Conservation (phyloP, 768 basidiomycete species). For the Pleurotus djamor region DNA sequence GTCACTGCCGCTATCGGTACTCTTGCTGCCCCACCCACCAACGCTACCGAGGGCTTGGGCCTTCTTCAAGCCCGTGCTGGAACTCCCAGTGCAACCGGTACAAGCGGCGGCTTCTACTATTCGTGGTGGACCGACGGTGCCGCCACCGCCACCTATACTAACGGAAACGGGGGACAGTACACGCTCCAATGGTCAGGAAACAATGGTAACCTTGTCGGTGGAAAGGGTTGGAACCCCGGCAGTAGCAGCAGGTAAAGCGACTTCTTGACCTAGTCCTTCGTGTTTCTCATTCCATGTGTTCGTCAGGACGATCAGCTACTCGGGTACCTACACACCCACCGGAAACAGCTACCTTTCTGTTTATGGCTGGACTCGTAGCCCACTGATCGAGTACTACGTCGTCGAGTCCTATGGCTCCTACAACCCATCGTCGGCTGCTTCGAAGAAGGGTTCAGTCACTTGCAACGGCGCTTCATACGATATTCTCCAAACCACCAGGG, state of each 20-base stretch:
- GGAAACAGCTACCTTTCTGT: conserved; percentile 42
- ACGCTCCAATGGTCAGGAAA: conserved; percentile 26
- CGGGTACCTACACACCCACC: conserved; percentile 29
- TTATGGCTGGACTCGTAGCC: conserved; percentile 44
- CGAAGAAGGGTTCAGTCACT: conserved; percentile 33
- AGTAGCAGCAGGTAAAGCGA: background rate
- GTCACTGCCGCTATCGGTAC: conserved; percentile 14
- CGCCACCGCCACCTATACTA: conserved; percentile 27
- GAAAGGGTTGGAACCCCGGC: conserved; percentile 17
- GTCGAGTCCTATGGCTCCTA: conserved; percentile 37
- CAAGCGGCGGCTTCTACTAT: conserved; percentile 32
- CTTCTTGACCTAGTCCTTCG: background rate
- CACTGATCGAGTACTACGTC: conserved; percentile 48
- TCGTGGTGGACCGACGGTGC: conserved; percentile 32
- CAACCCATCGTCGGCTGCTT: conserved; percentile 31
- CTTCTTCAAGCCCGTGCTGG: conserved; percentile 14
- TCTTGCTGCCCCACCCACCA: conserved; percentile 15
- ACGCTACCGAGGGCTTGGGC: conserved; percentile 12
- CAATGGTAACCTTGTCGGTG: conserved; percentile 34
- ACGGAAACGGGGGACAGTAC: conserved; percentile 25
- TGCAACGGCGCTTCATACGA: conserved; percentile 41
- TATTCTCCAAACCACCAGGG: conserved; percentile 33
- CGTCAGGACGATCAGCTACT: conserved; percentile 33
- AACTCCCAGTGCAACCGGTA: conserved; percentile 24
- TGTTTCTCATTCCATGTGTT: background rate